Conservation (phyloP, 352 stramenopile genomes). For the Phytopythium chamaehyphon region DNA sequence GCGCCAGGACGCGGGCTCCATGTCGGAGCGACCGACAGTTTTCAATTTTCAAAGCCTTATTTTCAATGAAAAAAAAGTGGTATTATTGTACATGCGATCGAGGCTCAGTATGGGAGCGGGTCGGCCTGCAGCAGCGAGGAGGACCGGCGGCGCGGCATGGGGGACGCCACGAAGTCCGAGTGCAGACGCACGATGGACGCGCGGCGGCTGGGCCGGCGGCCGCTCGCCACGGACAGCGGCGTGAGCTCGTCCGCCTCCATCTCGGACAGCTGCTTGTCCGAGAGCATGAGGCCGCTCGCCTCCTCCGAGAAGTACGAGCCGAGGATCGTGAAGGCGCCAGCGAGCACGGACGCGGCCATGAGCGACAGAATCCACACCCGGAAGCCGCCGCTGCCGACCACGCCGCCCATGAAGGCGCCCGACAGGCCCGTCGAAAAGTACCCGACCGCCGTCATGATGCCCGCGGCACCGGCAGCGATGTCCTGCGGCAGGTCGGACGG, state of each 20-base stretch:
- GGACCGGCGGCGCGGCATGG: slow-evolving; percentile 8
- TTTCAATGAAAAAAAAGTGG: neutral
- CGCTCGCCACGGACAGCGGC: slow-evolving; percentile 29
- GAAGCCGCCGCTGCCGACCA: slow-evolving; percentile 54
- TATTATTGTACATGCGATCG: neutral
- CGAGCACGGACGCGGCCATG: slow-evolving; percentile 48
- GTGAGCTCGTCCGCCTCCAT: slow-evolving; percentile 21
- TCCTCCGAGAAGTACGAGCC: slow-evolving; percentile 50
- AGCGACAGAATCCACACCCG: slow-evolving; percentile 54
- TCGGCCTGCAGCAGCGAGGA: slow-evolving; percentile 7
- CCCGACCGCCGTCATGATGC: slow-evolving; percentile 59
- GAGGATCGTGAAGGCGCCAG: slow-evolving; percentile 53
- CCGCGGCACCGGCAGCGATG: slow-evolving; percentile 55
- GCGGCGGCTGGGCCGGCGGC: slow-evolving; percentile 10
- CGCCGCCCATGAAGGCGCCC: slow-evolving; percentile 55
- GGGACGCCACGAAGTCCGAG: slow-evolving; percentile 12
- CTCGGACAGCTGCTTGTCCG: slow-evolving; percentile 22
- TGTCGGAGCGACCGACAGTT: too few relatives aligned
- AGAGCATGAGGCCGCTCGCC: slow-evolving; percentile 18
- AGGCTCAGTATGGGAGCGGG: slow-evolving; percentile 5
- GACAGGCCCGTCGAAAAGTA: slow-evolving; percentile 72
- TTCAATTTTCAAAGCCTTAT: too few relatives aligned
- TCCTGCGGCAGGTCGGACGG: slow-evolving; percentile 68
- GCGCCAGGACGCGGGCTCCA: slow-evolving; percentile 4
- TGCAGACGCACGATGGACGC: slow-evolving; percentile 14